Evolutionary conservation across 805 yeast genomes (phyloP), one percentile per base, ranked within the genome.

Genomic region (Candida rishiriensis): DNA sequence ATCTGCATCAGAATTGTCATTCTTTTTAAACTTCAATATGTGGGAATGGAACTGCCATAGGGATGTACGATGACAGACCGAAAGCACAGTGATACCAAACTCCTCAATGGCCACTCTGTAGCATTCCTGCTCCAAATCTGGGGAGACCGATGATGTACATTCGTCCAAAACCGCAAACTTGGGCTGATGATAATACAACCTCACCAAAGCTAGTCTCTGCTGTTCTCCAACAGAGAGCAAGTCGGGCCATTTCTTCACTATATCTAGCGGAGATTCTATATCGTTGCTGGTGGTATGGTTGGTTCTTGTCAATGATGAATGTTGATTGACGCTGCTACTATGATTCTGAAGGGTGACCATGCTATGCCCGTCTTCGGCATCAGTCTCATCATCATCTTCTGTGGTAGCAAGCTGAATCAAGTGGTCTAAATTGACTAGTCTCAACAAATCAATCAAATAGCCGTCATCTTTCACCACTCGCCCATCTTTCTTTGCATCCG

Each of bases 161-260:
- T 90, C 98, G 66, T 90, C 98, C 51, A 90, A 70, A 21, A 90
- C 96, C 0, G 98, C 98, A 72, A 89, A 90, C 63, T 81, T 85
- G 2, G 98, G 98, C 56, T 76, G 75, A 64, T 90, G 97, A 60
- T 89, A 90, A 60, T 86, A 90, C 64, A 90, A 72, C 56, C 97
- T 76, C 2, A 95, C 96, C 85, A 91, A 83, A 12, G 97, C 97
- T 51, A 90, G 72, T 54, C 96, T 72, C 63, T 90, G 97, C 63
- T 90, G 97, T 18, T 90, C 95, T 26, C 98, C 97, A 51, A 83
- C 81, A 2, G 95, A 84, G 49, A 90, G 70, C 53, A 89, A 87
- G 53, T 88, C 96, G 10, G 85, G 76, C 97, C 98, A 90, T 63
- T 85, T 87, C 53, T 87, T 75, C 15, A 74, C 75, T 7, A 75